Conservation (phyloP, 2,329 filamentous ascomycete species). For the Stylonectria norvegica region DNA sequence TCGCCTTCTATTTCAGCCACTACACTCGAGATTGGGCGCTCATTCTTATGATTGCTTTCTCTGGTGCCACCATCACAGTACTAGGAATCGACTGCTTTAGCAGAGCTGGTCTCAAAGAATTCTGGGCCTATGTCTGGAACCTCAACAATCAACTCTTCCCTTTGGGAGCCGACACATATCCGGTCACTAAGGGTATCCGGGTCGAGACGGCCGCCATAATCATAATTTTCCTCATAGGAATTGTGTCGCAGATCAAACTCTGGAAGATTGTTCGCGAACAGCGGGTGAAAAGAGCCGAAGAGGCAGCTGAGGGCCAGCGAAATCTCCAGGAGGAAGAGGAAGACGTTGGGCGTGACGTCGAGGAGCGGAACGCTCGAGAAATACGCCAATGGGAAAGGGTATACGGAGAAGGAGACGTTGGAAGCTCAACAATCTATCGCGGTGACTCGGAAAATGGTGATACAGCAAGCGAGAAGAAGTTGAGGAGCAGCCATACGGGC, state of each 20-base stretch:
- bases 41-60: conserved; percentile 73
- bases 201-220: conserved; percentile 79
- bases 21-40: conserved; percentile 75
- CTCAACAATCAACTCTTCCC: conserved; percentile 81
- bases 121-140: conserved; percentile 89
- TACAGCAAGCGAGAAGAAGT: conserved; percentile 45
- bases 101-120: conserved; percentile 87
- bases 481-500: conserved; percentile 33
- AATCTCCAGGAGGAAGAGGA: conserved; percentile 64
- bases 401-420: conserved; percentile 60
- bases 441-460: conserved; percentile 54
- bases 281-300: conserved; percentile 50
- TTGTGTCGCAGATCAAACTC: conserved; percentile 80
- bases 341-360: conserved; percentile 63
- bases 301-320: conserved; percentile 47
- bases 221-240: conserved; percentile 68
- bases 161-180: conserved; percentile 71
- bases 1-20: conserved; percentile 73
- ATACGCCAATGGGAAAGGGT: conserved; percentile 70
- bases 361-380: conserved; percentile 59
- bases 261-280: conserved; percentile 75
- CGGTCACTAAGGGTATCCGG: conserved; percentile 78
- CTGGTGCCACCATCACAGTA: conserved; percentile 73
- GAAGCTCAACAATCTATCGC: conserved; percentile 35
- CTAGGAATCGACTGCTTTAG: conserved; percentile 90